A percentile compares a stretch with the other conserved stretches of the same genome.
These are phyloP conservation scores for Aspergillus pseudonomiae DNA, from an alignment of 2,329 filamentous ascomycete species.

Conservation along the genomic window DNA sequence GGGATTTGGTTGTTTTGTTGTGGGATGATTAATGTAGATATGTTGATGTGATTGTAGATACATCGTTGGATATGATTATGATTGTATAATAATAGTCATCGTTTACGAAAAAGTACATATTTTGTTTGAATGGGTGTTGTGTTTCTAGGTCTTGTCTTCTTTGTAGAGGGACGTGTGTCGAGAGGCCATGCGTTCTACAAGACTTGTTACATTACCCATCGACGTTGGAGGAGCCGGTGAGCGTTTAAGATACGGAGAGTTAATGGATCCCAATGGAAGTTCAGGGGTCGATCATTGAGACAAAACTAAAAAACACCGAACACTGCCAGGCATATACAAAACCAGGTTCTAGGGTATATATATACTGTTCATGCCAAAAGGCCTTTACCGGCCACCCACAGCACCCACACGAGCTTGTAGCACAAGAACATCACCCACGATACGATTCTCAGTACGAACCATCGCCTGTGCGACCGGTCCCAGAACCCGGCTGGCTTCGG, in stretches of 20 bases:
- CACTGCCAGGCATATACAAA: background rate
- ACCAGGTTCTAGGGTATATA: background rate
- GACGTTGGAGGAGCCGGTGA: background rate
- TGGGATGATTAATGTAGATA: conserved; percentile 1
- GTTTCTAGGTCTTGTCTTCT: background rate
- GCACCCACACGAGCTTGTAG: conserved; percentile 60
- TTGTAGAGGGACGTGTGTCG: background rate
- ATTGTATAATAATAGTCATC: background rate
- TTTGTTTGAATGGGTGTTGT: background rate
- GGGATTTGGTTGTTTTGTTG: background rate
- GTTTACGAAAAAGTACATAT: background rate
- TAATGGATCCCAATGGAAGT: background rate
- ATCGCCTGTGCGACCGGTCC: conserved; percentile 42
- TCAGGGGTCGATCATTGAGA: background rate
- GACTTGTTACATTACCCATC: background rate
- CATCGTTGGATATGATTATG: background rate
- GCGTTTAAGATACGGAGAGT: background rate
- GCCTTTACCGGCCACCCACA: background rate
- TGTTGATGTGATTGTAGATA: conserved; percentile 1
- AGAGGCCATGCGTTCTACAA: background rate
- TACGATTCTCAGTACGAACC: conserved; percentile 59
- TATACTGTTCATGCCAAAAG: background rate
- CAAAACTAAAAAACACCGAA: background rate
- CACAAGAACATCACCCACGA: conserved; percentile 71
- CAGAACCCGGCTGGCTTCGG: conserved; percentile 33